These are phyloP conservation scores for Pythium vanterpoolii DNA, from an alignment of 352 stramenopile species.

Conservation along the genomic window DNA sequence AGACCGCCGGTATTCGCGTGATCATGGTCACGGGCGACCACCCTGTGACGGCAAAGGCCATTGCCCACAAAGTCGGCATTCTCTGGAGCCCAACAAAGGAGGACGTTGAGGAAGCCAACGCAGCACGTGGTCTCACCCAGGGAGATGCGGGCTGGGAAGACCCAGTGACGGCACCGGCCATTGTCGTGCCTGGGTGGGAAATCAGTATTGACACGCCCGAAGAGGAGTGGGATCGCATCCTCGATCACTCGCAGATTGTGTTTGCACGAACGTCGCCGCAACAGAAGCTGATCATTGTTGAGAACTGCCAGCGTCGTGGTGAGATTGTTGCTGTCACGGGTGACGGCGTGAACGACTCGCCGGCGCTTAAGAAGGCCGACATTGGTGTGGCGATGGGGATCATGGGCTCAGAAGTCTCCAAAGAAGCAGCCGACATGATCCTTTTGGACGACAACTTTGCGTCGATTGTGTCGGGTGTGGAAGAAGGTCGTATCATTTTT, in stretches of 20 bases:
- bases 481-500: slow-evolving; percentile 95
- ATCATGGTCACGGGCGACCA: slow-evolving; percentile 96
- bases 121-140: slow-evolving; percentile 40
- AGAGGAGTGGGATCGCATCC: slow-evolving; percentile 84
- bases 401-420: slow-evolving; percentile 95
- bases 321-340: slow-evolving; percentile 94
- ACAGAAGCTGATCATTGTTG: slow-evolving; percentile 95
- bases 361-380: slow-evolving; percentile 95
- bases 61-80: slow-evolving; percentile 93
- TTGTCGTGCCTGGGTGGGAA: slow-evolving; percentile 83
- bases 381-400: slow-evolving; percentile 99
- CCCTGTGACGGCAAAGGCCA: slow-evolving; percentile 91
- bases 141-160: slow-evolving; percentile 79
- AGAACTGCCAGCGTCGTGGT: slow-evolving; percentile 82
- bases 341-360: slow-evolving; percentile 98
- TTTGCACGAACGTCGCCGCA: slow-evolving; percentile 95
- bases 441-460: slow-evolving; percentile 98
- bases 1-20: slow-evolving; percentile 90
- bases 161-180: slow-evolving; percentile 61
- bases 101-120: slow-evolving; percentile 84
- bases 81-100: slow-evolving; percentile 85
- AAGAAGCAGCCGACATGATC: slow-evolving; percentile 95
- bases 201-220: slow-evolving; percentile 72
- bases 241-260: slow-evolving; percentile 89
- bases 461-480: slow-evolving; percentile 93